These are phyloP conservation scores for Sporothrix variecibatus DNA, from an alignment of 2,329 filamentous ascomycete species.

Conservation along the genomic window DNA sequence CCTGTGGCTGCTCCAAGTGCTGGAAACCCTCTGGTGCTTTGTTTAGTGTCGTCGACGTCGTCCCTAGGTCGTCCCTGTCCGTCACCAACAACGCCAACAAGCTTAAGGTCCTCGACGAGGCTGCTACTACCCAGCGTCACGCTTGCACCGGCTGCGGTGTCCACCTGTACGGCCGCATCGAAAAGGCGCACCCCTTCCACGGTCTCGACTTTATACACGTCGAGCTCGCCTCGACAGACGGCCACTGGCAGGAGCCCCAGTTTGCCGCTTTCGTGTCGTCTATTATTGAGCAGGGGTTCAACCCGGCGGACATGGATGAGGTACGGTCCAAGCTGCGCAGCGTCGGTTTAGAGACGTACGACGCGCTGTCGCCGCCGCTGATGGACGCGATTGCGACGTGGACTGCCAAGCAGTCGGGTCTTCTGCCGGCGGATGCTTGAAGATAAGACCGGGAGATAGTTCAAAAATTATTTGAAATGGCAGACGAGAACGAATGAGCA, in stretches of 20 bases:
- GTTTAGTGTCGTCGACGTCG: conserved; percentile 65
- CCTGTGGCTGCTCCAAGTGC: conserved; percentile 71
- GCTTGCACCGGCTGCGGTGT: conserved; percentile 63
- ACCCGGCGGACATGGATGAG: conserved; percentile 55
- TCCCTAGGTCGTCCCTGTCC: conserved; percentile 56
- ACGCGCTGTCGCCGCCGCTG: conserved; percentile 60
- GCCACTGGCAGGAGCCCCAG: conserved; percentile 70
- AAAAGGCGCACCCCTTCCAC: conserved; percentile 65
- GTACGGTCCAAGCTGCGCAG: conserved; percentile 59
- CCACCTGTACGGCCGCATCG: conserved; percentile 66
- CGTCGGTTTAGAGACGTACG: conserved; percentile 62
- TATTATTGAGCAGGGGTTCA: conserved; percentile 68
- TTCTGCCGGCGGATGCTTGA: conserved; percentile 33
- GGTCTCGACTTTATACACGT: conserved; percentile 70
- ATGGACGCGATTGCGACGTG: conserved; percentile 64
- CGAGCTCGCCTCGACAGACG: conserved; percentile 55
- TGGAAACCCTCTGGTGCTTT: conserved; percentile 67
- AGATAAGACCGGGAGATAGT: no score
- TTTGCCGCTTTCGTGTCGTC: conserved; percentile 69
- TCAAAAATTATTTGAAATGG: no score
- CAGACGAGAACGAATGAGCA: no score
- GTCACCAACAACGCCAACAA: conserved; percentile 62
- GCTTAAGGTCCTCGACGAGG: conserved; percentile 56
- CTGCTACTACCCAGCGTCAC: conserved; percentile 61
- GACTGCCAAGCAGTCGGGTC: conserved; percentile 52